Evolutionary conservation across 106 monocot genomes (phyloP).

Genomic region (Dendrobium chrysotoxum): DNA sequence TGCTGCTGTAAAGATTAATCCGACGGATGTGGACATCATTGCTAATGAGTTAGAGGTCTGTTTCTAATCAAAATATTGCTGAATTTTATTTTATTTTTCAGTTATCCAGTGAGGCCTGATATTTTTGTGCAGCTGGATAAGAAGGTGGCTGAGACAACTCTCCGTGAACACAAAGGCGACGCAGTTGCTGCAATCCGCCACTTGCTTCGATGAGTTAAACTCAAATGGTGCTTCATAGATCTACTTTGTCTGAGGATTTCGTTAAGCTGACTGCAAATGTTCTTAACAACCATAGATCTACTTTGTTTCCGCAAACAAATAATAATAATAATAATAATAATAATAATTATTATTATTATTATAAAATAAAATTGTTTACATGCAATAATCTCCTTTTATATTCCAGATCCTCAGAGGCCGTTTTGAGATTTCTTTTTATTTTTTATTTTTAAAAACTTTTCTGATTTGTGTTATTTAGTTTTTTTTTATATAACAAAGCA

Average conservation of each 20-base stretch:
- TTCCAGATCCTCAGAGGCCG: too few species aligned
- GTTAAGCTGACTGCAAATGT: too few species aligned
- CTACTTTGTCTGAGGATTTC: not conserved
- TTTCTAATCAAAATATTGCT: not conserved
- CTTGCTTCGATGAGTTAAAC: constrained; percentile 38
- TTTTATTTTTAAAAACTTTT: too few species aligned
- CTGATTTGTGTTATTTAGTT: too few species aligned
- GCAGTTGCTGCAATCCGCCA: constrained; percentile 71
- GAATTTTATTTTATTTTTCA: not conserved
- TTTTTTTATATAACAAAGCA: too few species aligned
- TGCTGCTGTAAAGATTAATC: constrained; percentile 86
- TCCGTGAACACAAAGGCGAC: constrained; percentile 89
- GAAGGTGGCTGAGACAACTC: constrained; percentile 83
- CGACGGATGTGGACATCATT: constrained; percentile 77
- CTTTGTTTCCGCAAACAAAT: too few species aligned
- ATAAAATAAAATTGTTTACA: too few species aligned
- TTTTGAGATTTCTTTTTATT: too few species aligned
- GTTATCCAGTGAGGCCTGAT: not conserved
- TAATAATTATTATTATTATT: too few species aligned
- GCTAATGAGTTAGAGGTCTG: constrained; percentile 88
- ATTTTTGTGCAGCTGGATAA: constrained; percentile 66
- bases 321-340: too few species aligned
- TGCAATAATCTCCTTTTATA: too few species aligned
- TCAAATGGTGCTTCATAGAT: not conserved
- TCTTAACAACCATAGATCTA: too few species aligned